Evolutionary conservation across 495 filamentous ascomycete genomes (phyloP), one percentile per base, ranked within the genome.

Genomic region (Glonium stellatum): DNA sequence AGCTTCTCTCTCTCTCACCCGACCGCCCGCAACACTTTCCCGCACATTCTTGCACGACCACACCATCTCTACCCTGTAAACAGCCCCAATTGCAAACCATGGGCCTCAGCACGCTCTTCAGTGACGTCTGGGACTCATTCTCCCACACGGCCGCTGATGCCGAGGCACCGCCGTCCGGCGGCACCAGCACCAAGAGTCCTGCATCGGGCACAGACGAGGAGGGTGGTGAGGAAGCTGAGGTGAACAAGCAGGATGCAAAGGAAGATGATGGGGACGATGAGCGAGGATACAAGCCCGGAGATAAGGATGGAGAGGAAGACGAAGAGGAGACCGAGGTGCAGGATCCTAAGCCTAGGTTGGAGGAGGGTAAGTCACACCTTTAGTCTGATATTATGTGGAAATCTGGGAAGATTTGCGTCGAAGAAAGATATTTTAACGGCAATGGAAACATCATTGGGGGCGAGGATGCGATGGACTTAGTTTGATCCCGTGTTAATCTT

Each of bases 311-410:
- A 59, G 89, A 93, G 12, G 91, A 95, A 59, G 91, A 93, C 59
- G 89, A 93, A 13, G 91, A 95, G 60, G 91, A 95, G 65, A 89
- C 95, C 62, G 92, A 97, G 80, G 80, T 84, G 51, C 84, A 84
- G 65, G 93, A 98, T 71, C 81, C 83, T 60, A 95, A 95, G 82
- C 89, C 90, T 61, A 84, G 84, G 77, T 74, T 98, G 57, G 87
- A 93, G 71, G 90, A 92, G 80, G 91, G 93, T 97, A 77, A 76
- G 87, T 88, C 27, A 21, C 46, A 55, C 54, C 41, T 54, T 67
- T 63, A 52, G 36, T 51, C 25, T 51, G 4, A 23, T 23, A 15
- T 41, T 55, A 22, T 50, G n/a, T 58, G n/a, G 10, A 15, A 31
- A 55, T 36, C 51, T 23, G 25, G 25, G 13, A 37, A 46, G 50